A percentile compares a stretch with the other conserved stretches of the same genome.
Evolutionary conservation across 768 basidiomycete genomes (phyloP).

Genomic region (Leccinum longicurvipes): DNA sequence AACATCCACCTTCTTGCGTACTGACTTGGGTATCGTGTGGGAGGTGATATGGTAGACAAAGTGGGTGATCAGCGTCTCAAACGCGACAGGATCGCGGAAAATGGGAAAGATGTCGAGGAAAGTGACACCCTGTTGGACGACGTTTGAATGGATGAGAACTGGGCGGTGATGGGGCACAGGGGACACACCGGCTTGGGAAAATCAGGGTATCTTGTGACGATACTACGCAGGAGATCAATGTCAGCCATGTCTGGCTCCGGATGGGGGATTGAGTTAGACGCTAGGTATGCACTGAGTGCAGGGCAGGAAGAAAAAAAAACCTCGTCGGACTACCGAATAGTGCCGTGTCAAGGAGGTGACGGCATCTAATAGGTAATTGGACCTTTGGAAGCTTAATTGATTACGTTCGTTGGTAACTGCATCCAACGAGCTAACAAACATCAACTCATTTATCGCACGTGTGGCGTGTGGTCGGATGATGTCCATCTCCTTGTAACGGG

Average conservation of each 20-base stretch:
- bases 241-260: slow-evolving; percentile 57
- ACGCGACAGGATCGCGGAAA: slow-evolving; percentile 77
- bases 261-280: not conserved
- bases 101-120: slow-evolving; percentile 97
- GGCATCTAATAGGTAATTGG: slow-evolving; percentile 1
- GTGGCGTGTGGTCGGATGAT: not conserved
- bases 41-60: slow-evolving; percentile 83
- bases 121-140: slow-evolving; percentile 63
- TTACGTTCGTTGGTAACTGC: not conserved
- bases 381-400: not conserved
- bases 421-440: not conserved
- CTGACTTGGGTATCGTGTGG: slow-evolving; percentile 59
- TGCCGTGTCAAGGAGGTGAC: slow-evolving; percentile 4
- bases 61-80: slow-evolving; percentile 90
- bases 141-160: not conserved
- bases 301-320: slow-evolving; percentile 3
- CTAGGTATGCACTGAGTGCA: slow-evolving; percentile 1
- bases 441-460: slow-evolving; percentile 2
- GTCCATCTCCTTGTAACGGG: slow-evolving; percentile 28
- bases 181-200: slow-evolving; percentile 83
- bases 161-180: not conserved
- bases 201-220: slow-evolving; percentile 62
- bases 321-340: not conserved
- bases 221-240: slow-evolving; percentile 62
- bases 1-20: slow-evolving; percentile 76